Evolutionary conservation across 1,284 basidiomycete genomes (phyloP).

Genomic region (Melampsora larici-populina): DNA sequence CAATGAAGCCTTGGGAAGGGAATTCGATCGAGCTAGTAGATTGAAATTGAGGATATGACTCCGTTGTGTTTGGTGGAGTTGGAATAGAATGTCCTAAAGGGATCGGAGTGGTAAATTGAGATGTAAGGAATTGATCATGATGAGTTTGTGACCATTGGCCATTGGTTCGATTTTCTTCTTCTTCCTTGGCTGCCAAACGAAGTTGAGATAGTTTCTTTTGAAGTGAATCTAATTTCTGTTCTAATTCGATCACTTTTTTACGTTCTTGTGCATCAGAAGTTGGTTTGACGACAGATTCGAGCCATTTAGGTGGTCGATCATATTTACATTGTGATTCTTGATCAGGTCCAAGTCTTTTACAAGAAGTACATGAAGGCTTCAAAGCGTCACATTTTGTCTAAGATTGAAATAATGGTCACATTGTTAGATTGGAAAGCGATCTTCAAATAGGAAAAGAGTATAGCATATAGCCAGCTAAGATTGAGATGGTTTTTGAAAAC

Average conservation of each 20-base stretch:
- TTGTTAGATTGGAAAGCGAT: background rate
- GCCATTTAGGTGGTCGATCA: conserved; percentile 42
- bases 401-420: background rate
- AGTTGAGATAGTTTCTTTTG: conserved; percentile 3
- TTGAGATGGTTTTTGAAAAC: background rate
- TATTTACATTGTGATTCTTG: conserved; percentile 33
- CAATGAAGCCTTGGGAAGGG: too few relatives aligned
- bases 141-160: too few relatives aligned
- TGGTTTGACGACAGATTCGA: conserved; percentile 29
- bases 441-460: background rate
- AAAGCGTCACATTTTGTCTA: conserved; percentile 42
- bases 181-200: too few relatives aligned
- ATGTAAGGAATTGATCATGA: too few relatives aligned
- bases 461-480: background rate
- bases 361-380: conserved; percentile 38
- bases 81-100: too few relatives aligned
- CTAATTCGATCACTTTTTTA: conserved; percentile 17
- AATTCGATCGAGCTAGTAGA: too few relatives aligned
- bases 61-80: too few relatives aligned
- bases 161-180: too few relatives aligned
- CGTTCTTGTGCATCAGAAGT: background rate
- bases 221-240: conserved; percentile 24
- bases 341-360: conserved; percentile 14
- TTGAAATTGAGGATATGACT: too few relatives aligned
- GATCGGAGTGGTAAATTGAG: too few relatives aligned